Evolutionary conservation across 1,139 yeast species (phyloP), one percentile per base, ranked within the genome.

Genomic region (Debaryomyces fabryi): DNA sequence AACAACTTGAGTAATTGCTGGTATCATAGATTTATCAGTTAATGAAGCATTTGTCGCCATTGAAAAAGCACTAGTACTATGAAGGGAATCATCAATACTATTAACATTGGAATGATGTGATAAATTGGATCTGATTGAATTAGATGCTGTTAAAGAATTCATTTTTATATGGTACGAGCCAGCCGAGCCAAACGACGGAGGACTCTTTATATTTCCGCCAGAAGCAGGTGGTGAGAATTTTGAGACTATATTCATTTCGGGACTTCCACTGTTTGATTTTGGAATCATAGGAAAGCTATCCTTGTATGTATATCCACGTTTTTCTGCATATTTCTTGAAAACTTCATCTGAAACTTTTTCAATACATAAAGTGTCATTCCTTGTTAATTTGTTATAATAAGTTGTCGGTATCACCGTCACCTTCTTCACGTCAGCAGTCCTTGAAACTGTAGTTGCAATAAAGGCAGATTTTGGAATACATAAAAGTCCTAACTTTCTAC

Each of bases 1-100:
- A 44, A 93, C 92, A 6, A 95, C 87, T 65, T 91, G 97, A 0
- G 97, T 88, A 48, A 93, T 82, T 2, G 95, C 93, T 2, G 95
- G 92, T 55, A 89, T 86, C 80, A 89, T 88, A 40, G 83, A 81
- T 47, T 80, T 82, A 55, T 86, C 93, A 3, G 86, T 83, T 37
- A 86, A 69, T 0, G 93, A 85, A 3, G 85, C 85, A 62, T 84
- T 78, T 0, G 93, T 86, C 42, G 85, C 86, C 62, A 88, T 78
- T 1, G 92, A 85, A 39, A 76, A 64, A 2, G 62, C 59, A 3
- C 69, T 75, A 9, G 64, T 57, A 2, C 75, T 66, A 39, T 65
- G 65, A 23, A 74, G 52, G 0, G 78, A 71, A 36, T 71, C 74
- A 15, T 57, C 42, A 29, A 63, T 49, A 47, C 69, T 64, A 18